Evolutionary conservation across 805 yeast species (phyloP), one percentile per base, ranked within the genome.

Genomic region (Metschnikowia reukaufii): DNA sequence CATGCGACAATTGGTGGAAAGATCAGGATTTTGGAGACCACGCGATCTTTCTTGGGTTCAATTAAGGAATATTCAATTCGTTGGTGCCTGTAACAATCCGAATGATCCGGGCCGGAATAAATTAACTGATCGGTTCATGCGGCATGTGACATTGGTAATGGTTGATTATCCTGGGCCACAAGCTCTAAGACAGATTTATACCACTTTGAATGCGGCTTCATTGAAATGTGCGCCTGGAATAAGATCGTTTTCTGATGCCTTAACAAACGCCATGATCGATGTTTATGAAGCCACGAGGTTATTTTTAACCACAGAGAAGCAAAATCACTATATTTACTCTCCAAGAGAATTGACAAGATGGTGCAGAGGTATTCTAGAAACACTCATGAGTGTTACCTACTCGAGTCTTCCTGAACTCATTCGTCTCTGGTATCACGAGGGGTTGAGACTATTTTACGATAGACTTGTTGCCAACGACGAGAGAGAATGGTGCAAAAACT

Each of bases 21-120:
- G 77, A 17, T 63, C 70, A 0, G 97, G 97, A 0, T 92, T 89
- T 60, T 89, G 96, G 94, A 73, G 80, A 41, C 64, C 74, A 0
- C 57, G 65, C 9, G 80, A 79, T 23, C 71, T 74, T 39, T 73
- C 73, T 20, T 92, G 97, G 96, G 81, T 91, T 1, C 52, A 68
- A 0, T 49, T 89, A 7, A 68, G 74, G 15, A 75, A 82, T 38
- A 72, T 92, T 21, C 95, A 86, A 58, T 75, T 92, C 66, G 94
- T 90, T n/a, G 97, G 95, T 7, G 97, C 98, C 0, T 92, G 98
- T 63, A 92, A 92, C 59, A 94, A 97, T 0, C 84, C 96, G 0
- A 74, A 83, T 0, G 95, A 87, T 63, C 79, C 82, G 3, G 96
- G 97, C 0, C 74, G 98, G 50, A 68, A 76, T 9, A 61, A 60